Percentiles rank a stretch among this genome's conserved stretches.
Evolutionary conservation across 2,329 filamentous ascomycete species (phyloP).

Genomic region (Fusarium gaditjirri): DNA sequence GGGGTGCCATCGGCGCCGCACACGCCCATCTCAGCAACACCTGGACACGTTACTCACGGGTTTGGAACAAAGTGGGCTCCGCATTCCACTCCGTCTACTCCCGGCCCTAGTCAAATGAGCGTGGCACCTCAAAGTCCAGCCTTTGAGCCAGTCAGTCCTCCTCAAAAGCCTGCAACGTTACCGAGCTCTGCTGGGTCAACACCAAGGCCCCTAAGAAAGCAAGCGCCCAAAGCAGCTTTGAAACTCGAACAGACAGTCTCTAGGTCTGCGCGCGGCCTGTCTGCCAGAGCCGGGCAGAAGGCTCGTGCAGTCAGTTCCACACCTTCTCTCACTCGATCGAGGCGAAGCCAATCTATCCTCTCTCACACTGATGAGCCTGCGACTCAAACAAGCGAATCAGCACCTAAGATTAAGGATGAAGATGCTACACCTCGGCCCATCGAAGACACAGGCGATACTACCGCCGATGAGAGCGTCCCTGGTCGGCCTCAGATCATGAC

Average conservation of each 20-base stretch:
- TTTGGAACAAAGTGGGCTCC: slow-evolving; percentile 70
- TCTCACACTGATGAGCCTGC: slow-evolving; percentile 61
- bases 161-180: slow-evolving; percentile 53
- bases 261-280: slow-evolving; percentile 48
- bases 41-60: slow-evolving; percentile 46
- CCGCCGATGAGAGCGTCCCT: slow-evolving; percentile 63
- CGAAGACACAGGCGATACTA: slow-evolving; percentile 67
- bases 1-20: slow-evolving; percentile 49
- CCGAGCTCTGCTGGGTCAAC: slow-evolving; percentile 47
- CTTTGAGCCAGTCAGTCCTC: slow-evolving; percentile 69
- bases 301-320: slow-evolving; percentile 50
- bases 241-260: slow-evolving; percentile 38
- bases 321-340: slow-evolving; percentile 49
- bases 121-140: slow-evolving; percentile 61
- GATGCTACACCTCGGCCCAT: slow-evolving; percentile 64
- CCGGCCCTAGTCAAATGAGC: slow-evolving; percentile 52
- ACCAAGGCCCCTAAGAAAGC: slow-evolving; percentile 48
- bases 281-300: slow-evolving; percentile 52
- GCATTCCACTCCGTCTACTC: slow-evolving; percentile 68
- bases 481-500: slow-evolving; percentile 53
- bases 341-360: slow-evolving; percentile 58
- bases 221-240: slow-evolving; percentile 45
- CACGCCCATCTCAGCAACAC: slow-evolving; percentile 49
- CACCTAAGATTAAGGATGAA: slow-evolving; percentile 68
- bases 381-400: slow-evolving; percentile 53